Evolutionary conservation across 345 rosid genomes (phyloP).

Genomic region (Eucalyptus virginea): DNA sequence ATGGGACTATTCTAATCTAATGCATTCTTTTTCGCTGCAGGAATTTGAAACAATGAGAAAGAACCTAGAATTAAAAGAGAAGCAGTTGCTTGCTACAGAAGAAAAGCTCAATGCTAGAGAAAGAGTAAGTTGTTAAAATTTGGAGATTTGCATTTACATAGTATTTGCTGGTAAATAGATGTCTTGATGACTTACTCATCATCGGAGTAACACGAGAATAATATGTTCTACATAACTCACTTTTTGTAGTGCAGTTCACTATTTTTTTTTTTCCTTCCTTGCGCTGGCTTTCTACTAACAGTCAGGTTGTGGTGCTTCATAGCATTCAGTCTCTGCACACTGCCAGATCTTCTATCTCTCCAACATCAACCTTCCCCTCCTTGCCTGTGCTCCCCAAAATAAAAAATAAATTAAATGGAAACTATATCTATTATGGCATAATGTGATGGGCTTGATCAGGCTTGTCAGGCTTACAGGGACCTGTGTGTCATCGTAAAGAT

Average conservation of each 20-base stretch:
- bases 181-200: background rate
- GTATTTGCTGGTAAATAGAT: background rate
- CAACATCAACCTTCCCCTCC: background rate
- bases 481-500: background rate
- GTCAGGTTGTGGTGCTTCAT: background rate
- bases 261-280: background rate
- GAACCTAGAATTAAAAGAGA: constrained; percentile 55
- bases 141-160: background rate
- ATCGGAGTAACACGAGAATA: background rate
- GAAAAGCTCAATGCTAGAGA: constrained; percentile 80
- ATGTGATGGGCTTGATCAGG: background rate
- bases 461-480: background rate
- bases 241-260: background rate
- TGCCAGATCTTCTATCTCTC: background rate
- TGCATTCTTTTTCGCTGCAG: constrained; percentile 21
- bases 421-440: background rate
- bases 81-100: constrained; percentile 45
- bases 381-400: background rate
- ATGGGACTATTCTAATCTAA: background rate
- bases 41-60: constrained; percentile 44
- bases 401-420: background rate
- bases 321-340: background rate
- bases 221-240: background rate
- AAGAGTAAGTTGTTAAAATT: constrained; percentile 28
- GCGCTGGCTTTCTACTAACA: background rate